Evolutionary conservation across 148 eudicot species (phyloP), one percentile per base, ranked within the genome.

Genomic region (Chenopodium berlandieri): DNA sequence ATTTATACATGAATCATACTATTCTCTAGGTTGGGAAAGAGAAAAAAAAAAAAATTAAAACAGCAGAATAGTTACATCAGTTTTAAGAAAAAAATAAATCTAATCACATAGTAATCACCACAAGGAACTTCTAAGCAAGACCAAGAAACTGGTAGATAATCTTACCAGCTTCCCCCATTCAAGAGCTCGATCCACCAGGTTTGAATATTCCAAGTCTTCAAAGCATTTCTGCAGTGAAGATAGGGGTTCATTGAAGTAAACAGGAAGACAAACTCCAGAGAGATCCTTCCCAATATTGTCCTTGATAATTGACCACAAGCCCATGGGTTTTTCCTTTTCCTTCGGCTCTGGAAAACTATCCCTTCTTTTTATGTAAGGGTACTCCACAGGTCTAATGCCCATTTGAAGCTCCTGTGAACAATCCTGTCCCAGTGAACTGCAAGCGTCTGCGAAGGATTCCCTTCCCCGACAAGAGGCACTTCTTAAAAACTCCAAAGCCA

Each of bases 201-300:
- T 81, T 0, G 98, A 95, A 80, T 95, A 92, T 77, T 95, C 98
- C 90, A 95, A 89, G 86, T 95, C 98, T 87, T 95, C 97, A 81
- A 93, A 95, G 87, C 98, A 95, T 79, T 95, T 95, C 84, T 95
- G 97, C 81, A 95, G 82, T 10, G 98, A 95, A 64, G 97, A 95
- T 19, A 95, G 88, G 47, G 97, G 98, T 88, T 95, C 98, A 71
- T 95, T 95, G 80, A 95, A 95, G 89, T 93, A 95, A 80, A 95
- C 98, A 88, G 97, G 97, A 77, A 95, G 92, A 87, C 98, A 95
- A 86, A 95, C 98, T 79, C 98, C 98, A 20, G 97, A 95, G 74
- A 95, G 89, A 75, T 95, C 97, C 88, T 95, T 95, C 79, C 98
- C 98, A 31, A 95, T 95, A 73, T 95, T 95, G 86, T 95, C 98